Evolutionary conservation across 2,329 filamentous ascomycete species (phyloP).

Genomic region (Monilinia aucupariae): DNA sequence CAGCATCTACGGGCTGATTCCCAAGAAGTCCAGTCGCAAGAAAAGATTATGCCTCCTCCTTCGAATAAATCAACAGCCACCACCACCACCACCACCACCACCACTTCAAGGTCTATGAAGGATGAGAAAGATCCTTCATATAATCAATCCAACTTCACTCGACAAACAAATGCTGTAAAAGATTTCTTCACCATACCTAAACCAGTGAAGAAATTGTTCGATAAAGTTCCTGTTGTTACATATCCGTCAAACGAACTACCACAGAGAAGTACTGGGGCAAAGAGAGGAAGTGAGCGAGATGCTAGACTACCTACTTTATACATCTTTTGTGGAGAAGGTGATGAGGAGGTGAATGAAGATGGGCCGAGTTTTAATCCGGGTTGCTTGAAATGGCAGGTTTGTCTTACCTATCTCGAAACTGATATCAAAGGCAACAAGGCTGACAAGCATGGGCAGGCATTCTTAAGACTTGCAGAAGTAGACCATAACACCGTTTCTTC

Average conservation of each 20-base stretch:
- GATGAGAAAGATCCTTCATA: constrained; percentile 9
- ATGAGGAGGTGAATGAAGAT: constrained; percentile 46
- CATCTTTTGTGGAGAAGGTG: constrained; percentile 66
- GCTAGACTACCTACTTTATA: constrained; percentile 56
- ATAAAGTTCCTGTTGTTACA: constrained; percentile 71
- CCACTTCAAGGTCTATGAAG: not conserved
- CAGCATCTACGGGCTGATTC: too few relatives aligned
- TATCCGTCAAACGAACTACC: constrained; percentile 74
- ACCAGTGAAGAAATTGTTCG: constrained; percentile 77
- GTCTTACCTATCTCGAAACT: constrained; percentile 29
- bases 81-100: too few relatives aligned
- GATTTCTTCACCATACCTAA: constrained; percentile 50
- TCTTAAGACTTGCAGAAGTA: constrained; percentile 70
- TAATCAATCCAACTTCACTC: constrained; percentile 21
- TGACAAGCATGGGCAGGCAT: constrained; percentile 54
- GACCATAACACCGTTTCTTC: constrained; percentile 63
- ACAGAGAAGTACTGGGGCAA: constrained; percentile 46
- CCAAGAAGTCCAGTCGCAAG: not conserved
- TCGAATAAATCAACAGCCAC: not conserved
- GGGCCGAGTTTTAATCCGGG: constrained; percentile 82
- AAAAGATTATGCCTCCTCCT: constrained; percentile 7
- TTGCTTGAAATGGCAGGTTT: constrained; percentile 94
- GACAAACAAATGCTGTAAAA: constrained; percentile 21
- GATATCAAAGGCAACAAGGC: not conserved
- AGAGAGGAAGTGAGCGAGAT: constrained; percentile 15